phyloP scores from a whole-genome alignment of 768 basidiomycete species.

The Lanmaoa rubissima region DNA sequence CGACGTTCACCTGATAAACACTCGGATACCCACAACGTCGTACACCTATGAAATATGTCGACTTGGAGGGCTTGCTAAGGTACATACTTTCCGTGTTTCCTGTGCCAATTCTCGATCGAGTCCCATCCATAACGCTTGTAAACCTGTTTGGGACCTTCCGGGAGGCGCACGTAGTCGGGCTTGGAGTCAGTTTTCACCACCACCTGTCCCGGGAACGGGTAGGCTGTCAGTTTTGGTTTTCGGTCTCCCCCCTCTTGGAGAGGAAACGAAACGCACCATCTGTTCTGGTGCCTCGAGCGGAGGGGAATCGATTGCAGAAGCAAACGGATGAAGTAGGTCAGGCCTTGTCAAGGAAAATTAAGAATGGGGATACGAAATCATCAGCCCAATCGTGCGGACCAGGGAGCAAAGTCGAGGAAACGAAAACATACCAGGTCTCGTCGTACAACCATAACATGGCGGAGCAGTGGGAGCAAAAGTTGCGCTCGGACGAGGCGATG shows the following conservation, averaged over 20 bases:
- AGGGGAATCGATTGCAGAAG: constrained; percentile 62
- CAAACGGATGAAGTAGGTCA: constrained; percentile 64
- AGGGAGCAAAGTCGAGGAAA: neutral
- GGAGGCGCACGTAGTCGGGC: constrained; percentile 60
- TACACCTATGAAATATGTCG: neutral
- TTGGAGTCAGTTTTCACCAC: constrained; percentile 49
- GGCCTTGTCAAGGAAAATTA: constrained; percentile 42
- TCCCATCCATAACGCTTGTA: constrained; percentile 44
- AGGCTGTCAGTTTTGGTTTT: neutral
- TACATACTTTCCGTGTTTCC: constrained; percentile 45
- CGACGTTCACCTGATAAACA: too few relatives aligned
- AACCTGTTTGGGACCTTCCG: constrained; percentile 51
- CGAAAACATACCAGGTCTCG: constrained; percentile 42
- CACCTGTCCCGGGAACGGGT: constrained; percentile 32
- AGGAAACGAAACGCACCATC: constrained; percentile 38
- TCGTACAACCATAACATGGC: constrained; percentile 69
- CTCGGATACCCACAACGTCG: neutral
- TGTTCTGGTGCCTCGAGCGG: constrained; percentile 49
- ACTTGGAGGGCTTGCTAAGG: neutral
- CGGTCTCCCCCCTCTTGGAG: too few relatives aligned
- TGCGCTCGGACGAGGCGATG: constrained; percentile 53
- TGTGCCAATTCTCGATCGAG: constrained; percentile 62
- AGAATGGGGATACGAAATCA: too few relatives aligned
- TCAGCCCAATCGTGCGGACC: neutral
- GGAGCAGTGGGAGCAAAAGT: constrained; percentile 63